Evolutionary conservation across 148 eudicot genomes (phyloP), one percentile per base, ranked within the genome.

Genomic region (Polygonum aviculare): DNA sequence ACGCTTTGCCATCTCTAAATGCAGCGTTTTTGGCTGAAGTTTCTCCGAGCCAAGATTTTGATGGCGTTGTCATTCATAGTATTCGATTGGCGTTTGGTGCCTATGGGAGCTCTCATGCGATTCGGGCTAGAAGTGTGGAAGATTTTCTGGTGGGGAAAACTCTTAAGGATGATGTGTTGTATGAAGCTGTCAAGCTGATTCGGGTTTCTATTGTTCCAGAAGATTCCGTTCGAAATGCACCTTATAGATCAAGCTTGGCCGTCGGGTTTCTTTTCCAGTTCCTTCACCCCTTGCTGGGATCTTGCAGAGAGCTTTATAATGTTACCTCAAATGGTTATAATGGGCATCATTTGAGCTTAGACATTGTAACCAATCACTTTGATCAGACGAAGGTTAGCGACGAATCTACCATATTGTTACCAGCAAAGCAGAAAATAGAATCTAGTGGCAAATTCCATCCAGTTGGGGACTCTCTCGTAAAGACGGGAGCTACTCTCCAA

Each of bases 11-110:
- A 7, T 89, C 85, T 77, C 69, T 95, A 51, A 89, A 95, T 79
- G 96, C 99, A 83, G 94, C 97, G n/a, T 92, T 95, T 81, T 74
- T 90, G 65, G 96, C 94, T 81, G 84, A 89, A 75, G 79, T 93
- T 77, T 82, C 82, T 72, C 62, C 74, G 3, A 45, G 15, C 57
- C 5, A 83, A 75, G 50, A 75, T 81, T 63, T 59, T 51, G 22
- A 74, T 74, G 86, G 87, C 70, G 54, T 82, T 59, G 35, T 75
- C 11, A 76, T 95, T 5, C 84, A 81, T 60, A 84, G 79, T 47
- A 78, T 90, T 69, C 83, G 72, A 74, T 75, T 95, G 84, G 90
- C 86, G 79, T 92, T 90, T 82, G 97, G 99, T 72, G 94, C 96
- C 69, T 89, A 78, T 79, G 96, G 99, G 65, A 79, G 81, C 51